phyloP scores from a whole-genome alignment of 2,329 filamentous ascomycete species.

The Plectosphaerella cucumerina region DNA sequence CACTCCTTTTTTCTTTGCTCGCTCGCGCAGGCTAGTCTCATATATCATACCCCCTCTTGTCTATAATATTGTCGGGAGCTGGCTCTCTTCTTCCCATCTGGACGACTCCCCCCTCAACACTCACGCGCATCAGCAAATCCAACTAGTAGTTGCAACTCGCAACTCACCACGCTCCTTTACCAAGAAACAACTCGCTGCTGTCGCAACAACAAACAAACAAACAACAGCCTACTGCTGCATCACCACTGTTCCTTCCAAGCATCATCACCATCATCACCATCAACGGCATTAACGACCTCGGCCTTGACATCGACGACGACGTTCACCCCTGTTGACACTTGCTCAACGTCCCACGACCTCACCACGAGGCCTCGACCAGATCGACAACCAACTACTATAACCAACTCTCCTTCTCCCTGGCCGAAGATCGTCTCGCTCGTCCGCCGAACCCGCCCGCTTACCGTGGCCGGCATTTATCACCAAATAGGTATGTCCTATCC shows the following conservation, averaged over 20 bases:
- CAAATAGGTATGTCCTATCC: constrained; percentile 32
- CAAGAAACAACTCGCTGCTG: constrained; percentile 4
- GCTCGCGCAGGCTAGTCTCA: constrained; percentile 14
- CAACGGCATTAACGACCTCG: no score
- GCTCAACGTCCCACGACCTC: constrained; percentile 21
- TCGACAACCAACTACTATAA: background rate
- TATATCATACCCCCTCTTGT: constrained; percentile 34
- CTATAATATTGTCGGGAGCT: constrained; percentile 44
- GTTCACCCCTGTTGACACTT: background rate
- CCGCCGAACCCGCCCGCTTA: background rate
- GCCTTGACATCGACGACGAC: background rate
- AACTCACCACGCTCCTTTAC: constrained; percentile 40
- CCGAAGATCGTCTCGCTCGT: background rate
- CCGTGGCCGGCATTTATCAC: constrained; percentile 21
- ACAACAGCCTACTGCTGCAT: no score
- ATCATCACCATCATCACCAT: no score
- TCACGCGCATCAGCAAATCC: constrained; percentile 24
- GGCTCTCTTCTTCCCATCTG: constrained; percentile 45
- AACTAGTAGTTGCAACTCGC: constrained; percentile 31
- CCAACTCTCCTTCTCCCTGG: background rate
- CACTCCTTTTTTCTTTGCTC: constrained; percentile 41
- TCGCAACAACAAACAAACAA: no score
- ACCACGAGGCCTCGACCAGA: constrained; percentile 25
- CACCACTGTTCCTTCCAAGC: no score
- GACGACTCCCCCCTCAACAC: constrained; percentile 28